Percentiles rank a stretch among this genome's conserved stretches.
Conservation (phyloP, 148 eudicot species). For the Nepenthes mirabilis region DNA sequence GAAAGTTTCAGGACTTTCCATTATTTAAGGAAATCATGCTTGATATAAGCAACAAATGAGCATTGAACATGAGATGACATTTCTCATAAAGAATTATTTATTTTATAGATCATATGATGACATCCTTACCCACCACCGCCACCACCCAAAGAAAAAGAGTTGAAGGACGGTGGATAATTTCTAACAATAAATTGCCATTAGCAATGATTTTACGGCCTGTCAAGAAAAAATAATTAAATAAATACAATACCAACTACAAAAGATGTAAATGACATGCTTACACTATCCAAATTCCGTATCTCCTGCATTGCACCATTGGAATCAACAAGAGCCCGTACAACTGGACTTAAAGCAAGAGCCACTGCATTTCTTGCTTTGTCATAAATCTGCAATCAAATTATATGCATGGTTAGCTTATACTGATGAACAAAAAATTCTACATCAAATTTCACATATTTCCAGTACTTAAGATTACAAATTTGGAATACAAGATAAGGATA, state of each 20-base stretch:
- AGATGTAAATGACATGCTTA: constrained; percentile 18
- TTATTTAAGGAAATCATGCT: neutral
- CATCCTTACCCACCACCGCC: neutral
- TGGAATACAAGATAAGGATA: too few species aligned
- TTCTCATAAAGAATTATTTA: too few species aligned
- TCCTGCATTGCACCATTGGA: constrained; percentile 94
- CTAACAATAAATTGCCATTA: too few species aligned
- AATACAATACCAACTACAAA: neutral
- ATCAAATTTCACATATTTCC: too few species aligned
- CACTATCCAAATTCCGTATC: constrained; percentile 80
- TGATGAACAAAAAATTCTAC: neutral
- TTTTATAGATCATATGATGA: too few species aligned
- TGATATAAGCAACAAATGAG: too few species aligned
- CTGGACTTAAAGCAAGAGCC: constrained; percentile 97
- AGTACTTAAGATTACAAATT: too few species aligned
- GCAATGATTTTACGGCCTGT: too few species aligned
- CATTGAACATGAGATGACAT: too few species aligned
- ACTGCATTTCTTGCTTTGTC: constrained; percentile 99
- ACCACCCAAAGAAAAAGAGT: neutral
- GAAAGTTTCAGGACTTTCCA: constrained; percentile 2
- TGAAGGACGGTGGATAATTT: neutral
- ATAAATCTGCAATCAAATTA: constrained; percentile 49
- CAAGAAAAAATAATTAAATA: too few species aligned
- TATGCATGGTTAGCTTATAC: constrained; percentile 6
- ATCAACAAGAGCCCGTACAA: constrained; percentile 88